Percentiles rank a stretch among this genome's conserved stretches.
These are phyloP conservation scores for Jaenimonas drosophilae DNA, from an alignment of 208 protist genomes.

Conservation along the genomic window DNA sequence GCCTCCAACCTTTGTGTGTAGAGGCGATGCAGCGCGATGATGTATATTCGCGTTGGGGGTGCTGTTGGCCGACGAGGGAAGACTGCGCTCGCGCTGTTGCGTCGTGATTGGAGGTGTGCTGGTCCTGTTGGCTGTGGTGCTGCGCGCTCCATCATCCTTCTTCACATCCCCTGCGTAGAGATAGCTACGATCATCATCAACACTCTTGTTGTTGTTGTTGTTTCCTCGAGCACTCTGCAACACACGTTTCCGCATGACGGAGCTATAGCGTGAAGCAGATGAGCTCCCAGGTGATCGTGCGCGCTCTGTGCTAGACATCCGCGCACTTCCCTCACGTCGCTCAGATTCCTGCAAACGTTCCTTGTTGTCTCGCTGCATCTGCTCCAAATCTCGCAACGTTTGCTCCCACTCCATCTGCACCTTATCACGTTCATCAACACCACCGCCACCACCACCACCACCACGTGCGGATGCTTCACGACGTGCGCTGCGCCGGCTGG, in stretches of 20 bases:
- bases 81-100: too few species aligned
- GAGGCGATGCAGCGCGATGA: too few species aligned
- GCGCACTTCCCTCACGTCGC: slow-evolving; percentile 1
- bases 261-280: slow-evolving; percentile 1
- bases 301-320: not conserved
- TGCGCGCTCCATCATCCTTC: too few species aligned
- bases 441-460: slow-evolving; percentile 3
- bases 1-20: too few species aligned
- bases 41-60: too few species aligned
- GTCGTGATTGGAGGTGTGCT: too few species aligned
- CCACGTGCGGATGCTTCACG: slow-evolving; percentile 4
- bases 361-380: slow-evolving; percentile 69
- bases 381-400: slow-evolving; percentile 36
- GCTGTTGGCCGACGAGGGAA: too few species aligned
- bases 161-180: too few species aligned
- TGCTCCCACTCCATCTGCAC: slow-evolving; percentile 22
- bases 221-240: not conserved
- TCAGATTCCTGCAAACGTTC: slow-evolving; percentile 24
- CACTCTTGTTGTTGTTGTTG: too few species aligned
- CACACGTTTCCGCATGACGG: slow-evolving; percentile 4
- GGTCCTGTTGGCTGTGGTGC: too few species aligned
- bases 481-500: slow-evolving; percentile 1
- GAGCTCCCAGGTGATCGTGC: not conserved
- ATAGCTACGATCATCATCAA: too few species aligned
- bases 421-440: slow-evolving; percentile 7